Evolutionary conservation across 2,329 filamentous ascomycete species (phyloP), one percentile per base, ranked within the genome.

Genomic region (Ophiognomonia clavigignenti-juglandacearum): DNA sequence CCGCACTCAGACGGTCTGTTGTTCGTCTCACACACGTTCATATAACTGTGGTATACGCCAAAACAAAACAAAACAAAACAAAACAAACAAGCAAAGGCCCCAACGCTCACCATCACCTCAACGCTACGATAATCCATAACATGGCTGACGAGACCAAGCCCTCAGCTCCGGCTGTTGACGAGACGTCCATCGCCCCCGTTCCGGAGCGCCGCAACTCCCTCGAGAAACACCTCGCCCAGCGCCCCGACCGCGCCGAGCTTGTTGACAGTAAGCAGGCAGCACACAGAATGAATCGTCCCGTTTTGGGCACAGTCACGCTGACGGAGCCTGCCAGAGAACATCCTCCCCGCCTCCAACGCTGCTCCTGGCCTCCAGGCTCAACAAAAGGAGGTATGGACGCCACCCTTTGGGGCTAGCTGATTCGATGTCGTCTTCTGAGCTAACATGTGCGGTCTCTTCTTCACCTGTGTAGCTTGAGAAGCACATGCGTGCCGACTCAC

Each of bases 401-500:
- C 18, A 18, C n/a, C 22, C 11, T 10, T 11, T 24, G 19, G 18
- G 27, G 24, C 3, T 29, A 23, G 4, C 29, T 19, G 32, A 36
- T 22, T 24, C 14, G 6, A 13, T 18, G 4, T 7, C 4, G 13
- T 11, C n/a, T 13, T 19, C 37, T 10, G 16, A 29, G 26, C 45
- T 43, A 37, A 45, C 32, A 20, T 34, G 11, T 23, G 37, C 29
- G 29, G 24, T n/a, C n/a, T 37, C 14, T 24, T 27, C n/a, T 13
- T 22, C 29, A 32, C 40, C 22, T 27, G 22, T 39, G 37, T 49
- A 78, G 71, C 82, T 96, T 35, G 82, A 90, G 66, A 89, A 84
- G 64, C 85, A 89, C 65, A 96, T 96, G 90, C 80, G 86, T 13
- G 86, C 83, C 50, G 88, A 96, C 65, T 85, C 78, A 46, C 75